Conservation (phyloP, 305 asterid species). For the Fraxinus greggii region DNA sequence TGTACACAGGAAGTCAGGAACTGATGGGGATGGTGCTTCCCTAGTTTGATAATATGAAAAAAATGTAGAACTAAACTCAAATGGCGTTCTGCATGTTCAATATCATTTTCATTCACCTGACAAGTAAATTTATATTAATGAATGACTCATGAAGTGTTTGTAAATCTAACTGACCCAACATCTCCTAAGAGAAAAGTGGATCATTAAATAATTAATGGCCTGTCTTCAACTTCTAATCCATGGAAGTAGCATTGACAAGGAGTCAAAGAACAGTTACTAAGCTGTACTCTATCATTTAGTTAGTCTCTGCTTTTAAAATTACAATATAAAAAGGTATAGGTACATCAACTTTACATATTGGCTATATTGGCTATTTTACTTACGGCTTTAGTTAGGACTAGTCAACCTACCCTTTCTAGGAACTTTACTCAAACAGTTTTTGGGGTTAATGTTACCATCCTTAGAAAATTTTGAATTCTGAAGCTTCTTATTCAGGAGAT, state of each 20-base stretch:
- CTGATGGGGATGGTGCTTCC: neutral
- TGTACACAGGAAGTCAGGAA: neutral
- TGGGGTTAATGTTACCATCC: neutral
- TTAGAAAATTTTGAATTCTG: neutral
- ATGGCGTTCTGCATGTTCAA: neutral
- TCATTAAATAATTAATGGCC: neutral
- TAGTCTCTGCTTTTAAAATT: neutral
- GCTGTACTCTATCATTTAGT: neutral
- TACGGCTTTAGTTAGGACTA: neutral
- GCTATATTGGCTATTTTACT: neutral
- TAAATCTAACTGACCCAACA: neutral
- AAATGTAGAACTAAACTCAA: neutral
- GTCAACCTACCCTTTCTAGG: neutral
- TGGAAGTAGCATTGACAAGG: neutral
- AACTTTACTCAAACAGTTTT: neutral
- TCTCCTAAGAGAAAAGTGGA: neutral
- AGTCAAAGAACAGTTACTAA: neutral
- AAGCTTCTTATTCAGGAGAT: conserved; percentile 5
- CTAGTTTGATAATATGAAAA: neutral
- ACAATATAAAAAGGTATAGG: neutral
- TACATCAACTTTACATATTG: neutral
- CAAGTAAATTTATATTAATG: neutral
- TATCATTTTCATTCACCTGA: neutral
- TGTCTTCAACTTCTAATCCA: neutral
- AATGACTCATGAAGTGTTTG: neutral